Evolutionary conservation across 2,329 filamentous ascomycete genomes (phyloP).

Genomic region (Botryosphaeria dothidea): DNA sequence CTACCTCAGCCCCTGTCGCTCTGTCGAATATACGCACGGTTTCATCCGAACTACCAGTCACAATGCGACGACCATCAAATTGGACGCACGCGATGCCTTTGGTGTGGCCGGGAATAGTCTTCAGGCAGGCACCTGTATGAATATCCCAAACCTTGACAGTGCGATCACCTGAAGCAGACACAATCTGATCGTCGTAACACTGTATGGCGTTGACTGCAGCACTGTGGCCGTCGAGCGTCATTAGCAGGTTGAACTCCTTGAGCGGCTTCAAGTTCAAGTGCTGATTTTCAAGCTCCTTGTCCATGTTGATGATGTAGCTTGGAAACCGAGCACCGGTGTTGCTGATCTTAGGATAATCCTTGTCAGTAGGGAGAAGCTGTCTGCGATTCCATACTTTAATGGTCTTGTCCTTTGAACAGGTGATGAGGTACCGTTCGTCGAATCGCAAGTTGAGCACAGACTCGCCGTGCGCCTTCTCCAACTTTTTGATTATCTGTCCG

Average conservation of each 20-base stretch:
- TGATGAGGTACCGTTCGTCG: conserved; percentile 87
- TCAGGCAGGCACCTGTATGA: conserved; percentile 71
- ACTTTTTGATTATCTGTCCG: conserved; percentile 74
- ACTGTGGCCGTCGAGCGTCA: conserved; percentile 77
- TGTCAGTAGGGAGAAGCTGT: conserved; percentile 40
- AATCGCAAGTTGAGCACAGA: conserved; percentile 94
- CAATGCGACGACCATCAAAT: conserved; percentile 89
- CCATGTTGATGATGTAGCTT: conserved; percentile 56
- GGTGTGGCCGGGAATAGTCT: conserved; percentile 80
- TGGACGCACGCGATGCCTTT: conserved; percentile 98
- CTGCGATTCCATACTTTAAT: conserved; percentile 95
- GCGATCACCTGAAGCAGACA: conserved; percentile 92
- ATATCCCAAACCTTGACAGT: conserved; percentile 95
- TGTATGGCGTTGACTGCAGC: conserved; percentile 97
- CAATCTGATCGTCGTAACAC: conserved; percentile 79
- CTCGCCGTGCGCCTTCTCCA: conserved; percentile 78
- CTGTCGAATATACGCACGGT: conserved; percentile 95
- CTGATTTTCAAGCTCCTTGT: conserved; percentile 35
- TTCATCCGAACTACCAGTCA: conserved; percentile 94
- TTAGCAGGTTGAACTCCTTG: conserved; percentile 74
- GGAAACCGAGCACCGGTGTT: conserved; percentile 50
- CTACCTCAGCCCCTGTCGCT: conserved; percentile 81
- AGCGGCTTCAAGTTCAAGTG: conserved; percentile 54
- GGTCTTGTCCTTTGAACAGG: conserved; percentile 94
- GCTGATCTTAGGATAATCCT: conserved; percentile 35